Base-by-base conservation (phyloP, 768 basidiomycete species). In the Leccinum boreale region DNA sequence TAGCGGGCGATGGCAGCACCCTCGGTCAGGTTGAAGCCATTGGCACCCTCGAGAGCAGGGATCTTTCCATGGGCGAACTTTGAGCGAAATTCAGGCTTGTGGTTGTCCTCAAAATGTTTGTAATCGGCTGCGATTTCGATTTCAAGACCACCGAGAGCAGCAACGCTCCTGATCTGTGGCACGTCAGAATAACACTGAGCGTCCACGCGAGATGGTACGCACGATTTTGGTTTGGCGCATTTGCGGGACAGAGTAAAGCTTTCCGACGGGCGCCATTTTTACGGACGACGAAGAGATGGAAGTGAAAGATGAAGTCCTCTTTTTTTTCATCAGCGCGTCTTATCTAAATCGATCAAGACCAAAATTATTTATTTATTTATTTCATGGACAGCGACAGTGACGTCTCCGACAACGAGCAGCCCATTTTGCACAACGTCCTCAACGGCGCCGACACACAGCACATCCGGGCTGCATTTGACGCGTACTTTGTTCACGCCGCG, bases 41-140 rank as follows among this genome's bases (percentile, higher is more conserved):
- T 84, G 14, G 77, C 73, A 47, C 81, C 78, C 72, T 94, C 92
- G 53, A 89, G 81, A 36, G 89, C 87, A 26, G 97, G 96, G 64
- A 96, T 83, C 79, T 93, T 92, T 56, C 90, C 88, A 57, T 80
- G 80, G 51, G 88, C 84, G 74, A 92, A 94, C 74, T 94, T 93
- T 58, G 76, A 70, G 49, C 83, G 70, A 73, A 85, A 92, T 31
- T 85, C 87, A 0, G 87, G 80, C 67, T 82, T 84, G 70, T 82
- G 83, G 79, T 91, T 91, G 68, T 83, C 81, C 64, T 85, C 79
- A 58, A 72, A 75, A 70, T 88, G 85, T 55, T 76, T 78, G 71
- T 89, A 90, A 55, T 62, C 66, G 19, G 75, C 73, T 15, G 83
- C 80, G 52, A 79, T 58, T 57, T 84, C 81, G 56, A 90, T 61